Evolutionary conservation across 371 early-diverging fungal species (phyloP).

Genomic region (Gilbertella persicaria): DNA sequence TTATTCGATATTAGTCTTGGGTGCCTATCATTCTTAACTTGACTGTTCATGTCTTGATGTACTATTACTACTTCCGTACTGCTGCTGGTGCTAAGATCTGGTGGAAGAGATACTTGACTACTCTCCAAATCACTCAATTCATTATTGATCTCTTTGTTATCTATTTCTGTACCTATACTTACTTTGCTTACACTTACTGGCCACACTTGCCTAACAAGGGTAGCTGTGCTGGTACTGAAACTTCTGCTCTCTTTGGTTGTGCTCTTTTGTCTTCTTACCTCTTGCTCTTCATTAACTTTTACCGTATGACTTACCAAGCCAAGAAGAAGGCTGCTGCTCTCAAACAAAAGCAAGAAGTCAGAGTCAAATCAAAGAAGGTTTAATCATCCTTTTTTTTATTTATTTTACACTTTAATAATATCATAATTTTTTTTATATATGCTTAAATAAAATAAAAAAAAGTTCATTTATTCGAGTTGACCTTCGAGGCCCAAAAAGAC

Average conservation of each 20-base stretch:
- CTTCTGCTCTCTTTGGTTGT: constrained; percentile 82
- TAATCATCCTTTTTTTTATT: constrained; percentile 14
- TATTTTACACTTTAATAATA: constrained; percentile 5
- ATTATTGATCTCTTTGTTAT: constrained; percentile 79
- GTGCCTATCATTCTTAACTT: constrained; percentile 81
- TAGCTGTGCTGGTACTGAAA: constrained; percentile 77
- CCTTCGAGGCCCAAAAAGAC: constrained; percentile 36
- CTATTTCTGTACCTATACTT: constrained; percentile 83
- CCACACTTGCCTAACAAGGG: constrained; percentile 74
- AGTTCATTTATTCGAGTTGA: constrained; percentile 2
- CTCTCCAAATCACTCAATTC: constrained; percentile 89
- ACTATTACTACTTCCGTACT: constrained; percentile 90
- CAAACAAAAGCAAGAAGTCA: constrained; percentile 17
- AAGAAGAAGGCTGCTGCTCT: constrained; percentile 41
- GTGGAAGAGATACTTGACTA: constrained; percentile 93
- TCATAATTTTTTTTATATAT: constrained; percentile 3
- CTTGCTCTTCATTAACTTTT: constrained; percentile 87
- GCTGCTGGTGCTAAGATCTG: constrained; percentile 83
- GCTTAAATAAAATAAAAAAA: constrained; percentile 2
- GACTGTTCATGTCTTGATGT: constrained; percentile 91
- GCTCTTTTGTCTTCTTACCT: constrained; percentile 82
- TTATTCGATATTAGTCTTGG: constrained; percentile 62
- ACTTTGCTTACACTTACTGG: constrained; percentile 72
- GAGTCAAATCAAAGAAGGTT: constrained; percentile 46
- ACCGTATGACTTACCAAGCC: constrained; percentile 79